These are phyloP conservation scores for Salix dunnii DNA, from an alignment of 345 rosid species.

Conservation along the genomic window DNA sequence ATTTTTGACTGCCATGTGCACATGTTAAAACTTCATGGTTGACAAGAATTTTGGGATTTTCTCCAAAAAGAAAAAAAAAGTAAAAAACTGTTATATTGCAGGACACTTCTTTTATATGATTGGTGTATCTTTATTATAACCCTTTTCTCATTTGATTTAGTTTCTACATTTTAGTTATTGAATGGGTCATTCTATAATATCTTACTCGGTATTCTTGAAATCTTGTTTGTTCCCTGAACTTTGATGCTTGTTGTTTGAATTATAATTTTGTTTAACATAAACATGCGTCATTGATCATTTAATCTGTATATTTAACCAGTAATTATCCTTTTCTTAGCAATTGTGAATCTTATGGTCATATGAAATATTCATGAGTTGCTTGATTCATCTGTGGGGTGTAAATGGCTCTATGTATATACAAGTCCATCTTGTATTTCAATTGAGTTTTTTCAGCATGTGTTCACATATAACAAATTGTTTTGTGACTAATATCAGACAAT, in stretches of 20 bases:
- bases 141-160: not conserved
- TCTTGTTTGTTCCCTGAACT: not conserved
- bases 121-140: not conserved
- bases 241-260: not conserved
- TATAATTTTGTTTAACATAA: not conserved
- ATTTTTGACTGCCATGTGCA: not conserved
- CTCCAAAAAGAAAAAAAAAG: not conserved
- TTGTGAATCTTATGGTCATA: not conserved
- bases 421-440: not conserved
- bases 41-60: not conserved
- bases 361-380: not conserved
- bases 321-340: not conserved
- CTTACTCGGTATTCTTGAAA: not conserved
- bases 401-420: not conserved
- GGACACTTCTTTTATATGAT: not conserved
- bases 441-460: not conserved
- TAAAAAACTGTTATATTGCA: not conserved
- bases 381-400: not conserved
- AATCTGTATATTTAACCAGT: not conserved
- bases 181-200: not conserved
- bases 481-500: constrained; percentile 55
- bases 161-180: not conserved
- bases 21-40: not conserved
- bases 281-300: not conserved
- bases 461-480: not conserved